Evolutionary conservation across 108 stramenopile genomes (phyloP), one percentile per base, ranked within the genome.

Genomic region (Aurantiochytrium sp.): DNA sequence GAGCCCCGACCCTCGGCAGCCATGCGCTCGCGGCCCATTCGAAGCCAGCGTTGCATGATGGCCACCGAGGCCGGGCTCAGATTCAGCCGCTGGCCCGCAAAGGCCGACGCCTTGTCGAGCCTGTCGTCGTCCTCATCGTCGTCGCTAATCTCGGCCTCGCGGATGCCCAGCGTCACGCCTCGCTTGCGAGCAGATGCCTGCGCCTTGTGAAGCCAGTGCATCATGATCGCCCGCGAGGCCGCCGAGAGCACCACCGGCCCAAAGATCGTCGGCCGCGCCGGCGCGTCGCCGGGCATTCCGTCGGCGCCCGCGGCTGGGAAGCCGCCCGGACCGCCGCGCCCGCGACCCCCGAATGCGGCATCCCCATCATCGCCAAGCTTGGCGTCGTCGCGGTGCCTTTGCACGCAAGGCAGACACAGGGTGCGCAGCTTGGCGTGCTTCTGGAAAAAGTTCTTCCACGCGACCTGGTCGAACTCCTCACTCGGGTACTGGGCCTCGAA

Each of bases 391-490:
- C 73, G 73, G 12, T 48, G 39, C 45, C 30, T 37, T 17, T 81
- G 73, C 21, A 48, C 73, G 39, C 73, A 81, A 6, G 73, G 73
- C 73, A 81, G 24, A 24, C 73, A 81, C 39, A 81, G 24, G 73
- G 73, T 81, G 42, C 73, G 73, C 42, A 81, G 55, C 21, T 27
- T 8, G 34, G 86, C 86, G 34, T 86, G 86, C 55, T 88, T 31
- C 39, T 85, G 52, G 73, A 88, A 88, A 39, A 85, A 88, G 24
- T 19, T 19, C 85, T 88, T 88, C 88, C 88, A 88, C 19, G 85
- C 86, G n/a, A 90, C 90, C 81, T 90, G 87, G 87, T 96, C 95
- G 52, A 96, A 92, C 86, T 95, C 94, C 31, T 32, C 87, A 37
- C 85, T 85, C 17, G 89, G 89, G 69, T 92, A 45, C 45, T 93